Evolutionary conservation across 2,329 filamentous ascomycete species (phyloP).

Genomic region (Pseudogymnoascus sp.): DNA sequence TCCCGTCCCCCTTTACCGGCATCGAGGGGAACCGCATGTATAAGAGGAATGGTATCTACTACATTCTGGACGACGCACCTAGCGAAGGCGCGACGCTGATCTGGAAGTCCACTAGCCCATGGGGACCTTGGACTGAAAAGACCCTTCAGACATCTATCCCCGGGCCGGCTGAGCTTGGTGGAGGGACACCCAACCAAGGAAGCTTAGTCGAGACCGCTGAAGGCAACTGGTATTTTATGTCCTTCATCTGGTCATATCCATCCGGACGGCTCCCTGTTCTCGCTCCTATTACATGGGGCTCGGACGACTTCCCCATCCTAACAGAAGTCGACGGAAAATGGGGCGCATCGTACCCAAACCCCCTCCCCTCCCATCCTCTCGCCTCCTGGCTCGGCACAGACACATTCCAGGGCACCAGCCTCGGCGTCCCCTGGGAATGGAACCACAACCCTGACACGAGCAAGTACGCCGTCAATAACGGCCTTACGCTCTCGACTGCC

Average conservation of each 20-base stretch:
- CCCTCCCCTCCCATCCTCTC: slow-evolving; percentile 26
- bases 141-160: slow-evolving; percentile 32
- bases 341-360: slow-evolving; percentile 38
- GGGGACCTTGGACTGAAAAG: slow-evolving; percentile 44
- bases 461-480: slow-evolving; percentile 38
- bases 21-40: slow-evolving; percentile 51
- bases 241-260: no score
- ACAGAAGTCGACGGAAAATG: slow-evolving; percentile 35
- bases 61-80: slow-evolving; percentile 43
- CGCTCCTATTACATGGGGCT: no score
- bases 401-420: slow-evolving; percentile 35
- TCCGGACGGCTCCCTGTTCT: no score
- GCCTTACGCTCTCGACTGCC: slow-evolving; percentile 41
- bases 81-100: slow-evolving; percentile 39
- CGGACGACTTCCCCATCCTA: no score
- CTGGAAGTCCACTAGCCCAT: slow-evolving; percentile 41
- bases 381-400: slow-evolving; percentile 36
- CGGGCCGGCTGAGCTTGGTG: slow-evolving; percentile 25
- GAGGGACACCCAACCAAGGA: slow-evolving; percentile 47
- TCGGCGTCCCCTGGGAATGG: slow-evolving; percentile 49
- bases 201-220: no score
- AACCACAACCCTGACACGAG: slow-evolving; percentile 51
- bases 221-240: no score
- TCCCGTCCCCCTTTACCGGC: slow-evolving; percentile 22
- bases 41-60: slow-evolving; percentile 48